These are phyloP conservation scores for Ophiostoma australiae DNA, from an alignment of 2,329 filamentous ascomycete species.

Conservation along the genomic window DNA sequence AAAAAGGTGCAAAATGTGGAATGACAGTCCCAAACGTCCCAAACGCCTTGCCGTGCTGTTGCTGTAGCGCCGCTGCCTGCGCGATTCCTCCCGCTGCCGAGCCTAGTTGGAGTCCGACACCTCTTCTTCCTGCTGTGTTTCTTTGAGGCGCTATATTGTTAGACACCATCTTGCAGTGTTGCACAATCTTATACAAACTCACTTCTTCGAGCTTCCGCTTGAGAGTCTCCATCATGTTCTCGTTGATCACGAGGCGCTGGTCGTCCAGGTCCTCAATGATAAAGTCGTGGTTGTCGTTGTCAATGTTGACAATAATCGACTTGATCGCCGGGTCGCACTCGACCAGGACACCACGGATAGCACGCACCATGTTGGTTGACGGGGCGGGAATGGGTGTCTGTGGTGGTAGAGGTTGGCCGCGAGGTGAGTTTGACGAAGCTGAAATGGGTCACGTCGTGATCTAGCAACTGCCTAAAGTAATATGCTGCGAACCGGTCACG, in stretches of 20 bases:
- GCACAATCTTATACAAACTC: conserved; percentile 29
- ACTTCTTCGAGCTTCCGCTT: conserved; percentile 67
- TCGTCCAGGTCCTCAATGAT: conserved; percentile 76
- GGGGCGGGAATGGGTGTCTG: not conserved
- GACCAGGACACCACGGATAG: conserved; percentile 56
- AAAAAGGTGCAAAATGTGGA: too few species aligned
- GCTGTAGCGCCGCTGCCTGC: not conserved
- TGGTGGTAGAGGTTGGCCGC: not conserved
- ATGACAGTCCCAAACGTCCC: not conserved
- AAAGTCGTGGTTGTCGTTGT: conserved; percentile 63
- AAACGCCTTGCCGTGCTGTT: conserved; percentile 3
- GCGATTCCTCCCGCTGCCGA: not conserved
- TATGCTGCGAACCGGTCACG: not conserved
- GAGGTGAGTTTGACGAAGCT: not conserved
- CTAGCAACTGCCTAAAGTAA: not conserved
- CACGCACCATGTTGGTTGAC: conserved; percentile 26
- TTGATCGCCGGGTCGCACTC: conserved; percentile 85
- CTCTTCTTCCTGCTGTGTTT: conserved; percentile 35
- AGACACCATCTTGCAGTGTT: not conserved
- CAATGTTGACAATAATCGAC: conserved; percentile 74
- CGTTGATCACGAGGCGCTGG: conserved; percentile 68
- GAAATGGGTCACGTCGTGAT: not conserved
- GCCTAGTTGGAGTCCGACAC: conserved; percentile 29
- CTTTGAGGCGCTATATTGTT: conserved; percentile 31
- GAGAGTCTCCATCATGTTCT: conserved; percentile 62